Conservation (phyloP, 495 filamentous ascomycete species). For the Penicillium taxi region DNA sequence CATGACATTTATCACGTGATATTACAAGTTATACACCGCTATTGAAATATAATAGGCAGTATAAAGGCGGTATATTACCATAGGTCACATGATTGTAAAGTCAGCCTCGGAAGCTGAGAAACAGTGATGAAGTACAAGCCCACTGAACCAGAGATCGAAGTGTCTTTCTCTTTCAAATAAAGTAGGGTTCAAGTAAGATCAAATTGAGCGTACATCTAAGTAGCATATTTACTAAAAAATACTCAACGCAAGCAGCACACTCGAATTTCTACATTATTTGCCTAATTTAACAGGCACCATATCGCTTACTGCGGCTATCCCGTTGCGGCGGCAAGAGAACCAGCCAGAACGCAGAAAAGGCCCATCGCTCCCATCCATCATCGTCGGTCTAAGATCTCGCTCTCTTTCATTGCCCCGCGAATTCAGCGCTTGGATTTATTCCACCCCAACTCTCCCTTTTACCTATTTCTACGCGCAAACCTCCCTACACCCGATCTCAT, state of each 20-base stretch:
- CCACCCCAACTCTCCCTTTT: conserved; percentile 2
- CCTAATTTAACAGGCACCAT: conserved; percentile 21
- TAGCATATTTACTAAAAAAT: not conserved
- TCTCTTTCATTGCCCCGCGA: conserved; percentile 7
- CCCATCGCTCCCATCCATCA: conserved; percentile 28
- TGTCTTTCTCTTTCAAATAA: too few relatives aligned
- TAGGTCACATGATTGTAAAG: too few relatives aligned
- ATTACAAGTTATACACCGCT: too few relatives aligned
- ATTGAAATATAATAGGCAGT: too few relatives aligned
- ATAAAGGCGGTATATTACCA: too few relatives aligned
- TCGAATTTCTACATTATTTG: not conserved
- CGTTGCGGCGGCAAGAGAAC: conserved; percentile 40
- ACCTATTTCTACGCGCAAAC: conserved; percentile 9
- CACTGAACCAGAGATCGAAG: too few relatives aligned
- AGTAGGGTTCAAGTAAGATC: too few relatives aligned
- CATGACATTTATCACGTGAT: too few relatives aligned
- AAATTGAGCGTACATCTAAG: too few relatives aligned
- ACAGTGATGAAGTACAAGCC: too few relatives aligned
- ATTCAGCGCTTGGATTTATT: conserved; percentile 9
- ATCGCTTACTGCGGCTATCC: conserved; percentile 42
- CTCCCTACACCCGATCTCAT: conserved; percentile 8
- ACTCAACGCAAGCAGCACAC: not conserved
- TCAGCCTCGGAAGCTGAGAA: too few relatives aligned
- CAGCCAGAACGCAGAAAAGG: conserved; percentile 39
- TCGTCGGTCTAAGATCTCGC: conserved; percentile 16